Percentiles rank a stretch among this genome's conserved stretches.
phyloP scores from a whole-genome alignment of 352 stramenopile genomes.

The Pythium myriotylum region DNA sequence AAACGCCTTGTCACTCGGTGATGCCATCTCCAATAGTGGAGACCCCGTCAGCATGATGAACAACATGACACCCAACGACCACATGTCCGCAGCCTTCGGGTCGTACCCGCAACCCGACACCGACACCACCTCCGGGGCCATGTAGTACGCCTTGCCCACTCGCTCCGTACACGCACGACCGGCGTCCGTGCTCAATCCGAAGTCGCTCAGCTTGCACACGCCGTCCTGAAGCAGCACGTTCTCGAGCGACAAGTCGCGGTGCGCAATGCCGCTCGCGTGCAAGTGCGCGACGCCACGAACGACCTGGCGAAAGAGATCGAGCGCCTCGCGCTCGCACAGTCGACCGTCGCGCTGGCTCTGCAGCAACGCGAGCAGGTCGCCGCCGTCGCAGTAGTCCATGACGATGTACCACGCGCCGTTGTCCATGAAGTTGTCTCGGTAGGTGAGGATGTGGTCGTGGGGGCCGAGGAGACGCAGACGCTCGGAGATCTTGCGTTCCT shows the following conservation, averaged over 20 bases:
- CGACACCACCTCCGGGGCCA: slow-evolving; percentile 25
- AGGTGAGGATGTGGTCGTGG: no score
- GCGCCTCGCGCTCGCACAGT: no score
- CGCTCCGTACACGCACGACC: slow-evolving; percentile 9
- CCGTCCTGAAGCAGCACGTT: slow-evolving; percentile 34
- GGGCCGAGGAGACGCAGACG: no score
- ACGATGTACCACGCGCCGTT: no score
- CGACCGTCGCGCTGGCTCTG: no score
- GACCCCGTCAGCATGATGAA: slow-evolving; percentile 71
- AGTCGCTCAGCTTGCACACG: slow-evolving; percentile 42
- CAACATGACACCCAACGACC: slow-evolving; percentile 66
- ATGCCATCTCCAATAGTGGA: slow-evolving; percentile 41
- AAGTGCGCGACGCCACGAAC: no score
- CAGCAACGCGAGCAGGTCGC: no score
- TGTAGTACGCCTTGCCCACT: slow-evolving; percentile 30
- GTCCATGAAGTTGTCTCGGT: no score
- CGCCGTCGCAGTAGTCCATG: no score
- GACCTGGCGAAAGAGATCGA: no score
- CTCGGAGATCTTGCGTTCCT: background rate
- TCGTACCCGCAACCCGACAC: slow-evolving; percentile 43
- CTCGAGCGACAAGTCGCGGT: slow-evolving; percentile 40
- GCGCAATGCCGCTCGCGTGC: no score
- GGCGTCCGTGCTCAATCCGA: slow-evolving; percentile 35
- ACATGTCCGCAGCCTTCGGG: slow-evolving; percentile 56
- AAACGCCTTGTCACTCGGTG: slow-evolving; percentile 30